Base-by-base conservation (phyloP, 257 asterid species). In the Capsicum rhomboideum region DNA sequence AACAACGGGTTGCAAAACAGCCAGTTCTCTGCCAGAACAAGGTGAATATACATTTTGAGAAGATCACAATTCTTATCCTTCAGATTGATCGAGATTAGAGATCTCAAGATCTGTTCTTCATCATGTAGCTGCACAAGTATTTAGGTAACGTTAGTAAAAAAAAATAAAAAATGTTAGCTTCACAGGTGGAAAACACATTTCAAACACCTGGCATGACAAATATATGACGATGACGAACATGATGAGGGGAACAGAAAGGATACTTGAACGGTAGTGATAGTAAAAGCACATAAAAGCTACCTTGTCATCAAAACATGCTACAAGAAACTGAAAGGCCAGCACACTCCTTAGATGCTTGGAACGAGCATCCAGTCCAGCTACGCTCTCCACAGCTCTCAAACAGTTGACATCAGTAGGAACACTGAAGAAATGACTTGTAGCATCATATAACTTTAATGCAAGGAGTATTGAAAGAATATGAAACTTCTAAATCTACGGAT, bases 11-110 rank as follows among this genome's bases (percentile, higher is more conserved):
- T 88, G 34, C 89, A 90, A 13, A 84, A 86, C 78, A 97, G 86
- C 98, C 98, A 97, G 88, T 93, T 95, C 86, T 95, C 97, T 0
- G 90, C 92, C 86, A 97, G 89, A 79, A 87, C 88, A 90, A 95
- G 83, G 90, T 85, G 90, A 84, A 95, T 93, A 85, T 92, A 92
- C 91, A 93, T 87, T 84, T 88, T 90, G 86, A 89, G 83, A 74
- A 97, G 92, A 87, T 97, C 96, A 68, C 97, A 97, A 9, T 84
- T 89, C 88, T 89, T 92, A 86, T 91, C 97, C 84, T 91, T 97
- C 63, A 97, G 88, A 80, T 97, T 92, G 80, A 91, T 86, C 1
- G 95, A 86, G 83, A 80, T 88, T 74, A 97, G 89, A 87, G 85
- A 86, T 86, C 90, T 88, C 84, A 95, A 81, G 81, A 91, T 85